These are phyloP conservation scores for Suzukiozyma palmioleophila DNA, from an alignment of 1,139 yeast genomes.

Conservation along the genomic window DNA sequence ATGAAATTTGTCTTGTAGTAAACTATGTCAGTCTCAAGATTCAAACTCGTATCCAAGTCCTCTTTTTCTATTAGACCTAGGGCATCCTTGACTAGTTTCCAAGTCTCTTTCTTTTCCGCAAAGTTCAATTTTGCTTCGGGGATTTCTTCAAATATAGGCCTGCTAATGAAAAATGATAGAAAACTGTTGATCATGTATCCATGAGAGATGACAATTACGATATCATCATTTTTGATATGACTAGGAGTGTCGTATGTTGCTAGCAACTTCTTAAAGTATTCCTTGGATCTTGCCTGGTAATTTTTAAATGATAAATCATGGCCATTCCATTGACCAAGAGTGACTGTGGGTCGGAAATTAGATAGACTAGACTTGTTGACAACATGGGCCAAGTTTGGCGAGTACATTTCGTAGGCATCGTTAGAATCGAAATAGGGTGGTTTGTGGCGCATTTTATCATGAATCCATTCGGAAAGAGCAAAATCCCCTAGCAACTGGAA, in stretches of 20 bases:
- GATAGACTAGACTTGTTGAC: conserved; percentile 34
- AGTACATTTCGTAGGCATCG: conserved; percentile 47
- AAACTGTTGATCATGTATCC: conserved; percentile 42
- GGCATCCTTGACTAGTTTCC: conserved; percentile 36
- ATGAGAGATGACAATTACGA: conserved; percentile 38
- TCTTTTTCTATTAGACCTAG: conserved; percentile 23
- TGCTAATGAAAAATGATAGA: conserved; percentile 38
- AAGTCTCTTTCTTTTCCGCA: conserved; percentile 26
- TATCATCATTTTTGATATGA: conserved; percentile 31
- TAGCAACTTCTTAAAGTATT: conserved; percentile 38
- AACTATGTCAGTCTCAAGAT: conserved; percentile 41
- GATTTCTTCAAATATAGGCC: conserved; percentile 45
- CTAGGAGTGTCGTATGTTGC: conserved; percentile 44
- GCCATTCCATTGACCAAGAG: conserved; percentile 46
- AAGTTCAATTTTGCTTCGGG: conserved; percentile 39
- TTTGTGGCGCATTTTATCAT: conserved; percentile 40
- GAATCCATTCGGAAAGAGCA: conserved; percentile 48
- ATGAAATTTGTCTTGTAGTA: conserved; percentile 45
- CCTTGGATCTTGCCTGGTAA: conserved; percentile 38
- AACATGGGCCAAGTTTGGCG: conserved; percentile 38
- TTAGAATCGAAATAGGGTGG: conserved; percentile 44
- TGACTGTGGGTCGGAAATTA: conserved; percentile 43
- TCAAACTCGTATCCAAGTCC: conserved; percentile 29
- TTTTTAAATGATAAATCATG: conserved; percentile 40
- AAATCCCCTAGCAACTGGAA: conserved; percentile 44